Evolutionary conservation across 139 green algal species (phyloP), one percentile per base, ranked within the genome.

Genomic region (Eudorina sp.): DNA sequence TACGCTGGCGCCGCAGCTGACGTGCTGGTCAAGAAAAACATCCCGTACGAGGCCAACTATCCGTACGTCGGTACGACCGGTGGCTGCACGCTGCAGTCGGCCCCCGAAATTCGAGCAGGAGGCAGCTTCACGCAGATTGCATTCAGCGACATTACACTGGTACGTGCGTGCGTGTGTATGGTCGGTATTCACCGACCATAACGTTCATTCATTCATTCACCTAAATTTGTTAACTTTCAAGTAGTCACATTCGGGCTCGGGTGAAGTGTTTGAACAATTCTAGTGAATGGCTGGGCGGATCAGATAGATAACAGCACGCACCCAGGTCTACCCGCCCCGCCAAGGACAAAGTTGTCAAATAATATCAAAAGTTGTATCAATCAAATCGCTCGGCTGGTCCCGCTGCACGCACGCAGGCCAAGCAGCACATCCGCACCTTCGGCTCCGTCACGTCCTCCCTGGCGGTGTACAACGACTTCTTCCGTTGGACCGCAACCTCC

Each of bases 401-500:
- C n/a, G n/a, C n/a, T n/a, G n/a, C n/a, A n/a, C n/a, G n/a, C n/a
- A n/a, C 58, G 11, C 74, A 82, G 74, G 74, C 74, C 74, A 82
- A 82, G 74, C 2, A 66, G 46, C 74, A 82, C 48, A 82, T 82
- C 46, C 74, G 74, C 4, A 14, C 43, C 11, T 82, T 14, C 3
- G 74, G 74, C 46, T 25, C 46, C 4, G 74, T 82, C 3, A 40
- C 29, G 13, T 48, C 29, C 2, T 82, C 31, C 74, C 48, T 82
- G 38, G 94, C 94, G 60, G 93, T 98, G 66, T 97, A 97, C 90
- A 85, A 83, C 55, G 92, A 91, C 34, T 88, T 92, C 62, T 97
- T 95, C 91, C 92, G 93, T 84, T 95, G 91, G 80, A 95, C 14
- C 90, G 99, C 4, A 94, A 98, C 93, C 96, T 98, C 86, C 95